These are phyloP conservation scores for Fraxinus sp. DNA, from an alignment of 305 asterid genomes.

Conservation along the genomic window DNA sequence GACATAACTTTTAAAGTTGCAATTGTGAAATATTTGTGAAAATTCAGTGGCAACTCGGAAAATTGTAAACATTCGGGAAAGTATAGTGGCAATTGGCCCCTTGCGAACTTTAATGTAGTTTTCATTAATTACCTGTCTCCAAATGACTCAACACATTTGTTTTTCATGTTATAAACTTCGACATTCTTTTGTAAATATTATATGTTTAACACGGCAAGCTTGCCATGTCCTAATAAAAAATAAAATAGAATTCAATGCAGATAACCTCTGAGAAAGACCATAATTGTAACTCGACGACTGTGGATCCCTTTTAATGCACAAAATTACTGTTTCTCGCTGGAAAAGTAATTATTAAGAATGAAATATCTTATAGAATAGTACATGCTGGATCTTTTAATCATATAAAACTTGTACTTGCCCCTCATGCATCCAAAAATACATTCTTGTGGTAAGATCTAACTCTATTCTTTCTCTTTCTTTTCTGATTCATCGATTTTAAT, in stretches of 20 bases:
- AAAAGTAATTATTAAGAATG: background rate
- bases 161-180: background rate
- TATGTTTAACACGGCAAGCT: background rate
- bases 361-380: background rate
- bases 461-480: background rate
- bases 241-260: background rate
- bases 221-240: background rate
- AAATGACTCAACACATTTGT: background rate
- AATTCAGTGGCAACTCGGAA: background rate
- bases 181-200: background rate
- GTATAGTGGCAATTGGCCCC: background rate
- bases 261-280: background rate
- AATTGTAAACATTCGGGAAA: background rate
- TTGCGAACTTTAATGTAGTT: background rate
- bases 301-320: background rate
- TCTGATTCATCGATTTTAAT: background rate
- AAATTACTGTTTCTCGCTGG: background rate
- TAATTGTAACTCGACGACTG: background rate
- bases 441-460: background rate
- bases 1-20: background rate
- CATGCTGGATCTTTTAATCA: background rate
- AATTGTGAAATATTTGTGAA: background rate
- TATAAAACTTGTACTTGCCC: background rate
- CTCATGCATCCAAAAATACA: background rate
- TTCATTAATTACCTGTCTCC: background rate